phyloP scores from a whole-genome alignment of 345 rosid genomes.

The Iberis pinnata region DNA sequence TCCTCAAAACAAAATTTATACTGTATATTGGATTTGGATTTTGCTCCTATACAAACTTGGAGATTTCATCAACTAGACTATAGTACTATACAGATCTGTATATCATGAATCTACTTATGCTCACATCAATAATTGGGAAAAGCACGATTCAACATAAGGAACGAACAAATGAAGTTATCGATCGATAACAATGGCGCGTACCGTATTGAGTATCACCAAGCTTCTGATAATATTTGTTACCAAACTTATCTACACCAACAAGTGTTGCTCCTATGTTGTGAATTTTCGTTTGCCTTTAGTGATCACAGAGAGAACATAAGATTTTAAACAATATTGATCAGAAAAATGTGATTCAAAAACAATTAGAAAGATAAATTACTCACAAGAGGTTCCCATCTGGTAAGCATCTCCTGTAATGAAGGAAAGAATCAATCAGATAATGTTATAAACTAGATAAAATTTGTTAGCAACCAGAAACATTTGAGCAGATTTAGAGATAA shows the following conservation, averaged over 20 bases:
- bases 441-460: neutral
- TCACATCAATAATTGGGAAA: neutral
- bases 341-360: slow-evolving; percentile 8
- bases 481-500: slow-evolving; percentile 3
- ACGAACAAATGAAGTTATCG: neutral
- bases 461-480: neutral
- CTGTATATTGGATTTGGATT: no score
- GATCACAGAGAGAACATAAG: slow-evolving; percentile 17
- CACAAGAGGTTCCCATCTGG: slow-evolving; percentile 82
- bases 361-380: slow-evolving; percentile 31
- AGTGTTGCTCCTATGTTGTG: slow-evolving; percentile 81
- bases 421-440: slow-evolving; percentile 23
- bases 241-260: slow-evolving; percentile 81
- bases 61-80: neutral
- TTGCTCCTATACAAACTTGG: no score
- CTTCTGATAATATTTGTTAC: slow-evolving; percentile 86
- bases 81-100: no score
- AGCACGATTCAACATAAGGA: neutral
- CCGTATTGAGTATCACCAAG: slow-evolving; percentile 64
- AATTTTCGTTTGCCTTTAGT: slow-evolving; percentile 79
- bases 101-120: slow-evolving; percentile 3
- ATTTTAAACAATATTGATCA: slow-evolving; percentile 12
- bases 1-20: no score
- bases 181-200: slow-evolving; percentile 32
- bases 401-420: slow-evolving; percentile 53